Conservation (phyloP, 208 protist genomes). For the Leptomonas seymouri region DNA sequence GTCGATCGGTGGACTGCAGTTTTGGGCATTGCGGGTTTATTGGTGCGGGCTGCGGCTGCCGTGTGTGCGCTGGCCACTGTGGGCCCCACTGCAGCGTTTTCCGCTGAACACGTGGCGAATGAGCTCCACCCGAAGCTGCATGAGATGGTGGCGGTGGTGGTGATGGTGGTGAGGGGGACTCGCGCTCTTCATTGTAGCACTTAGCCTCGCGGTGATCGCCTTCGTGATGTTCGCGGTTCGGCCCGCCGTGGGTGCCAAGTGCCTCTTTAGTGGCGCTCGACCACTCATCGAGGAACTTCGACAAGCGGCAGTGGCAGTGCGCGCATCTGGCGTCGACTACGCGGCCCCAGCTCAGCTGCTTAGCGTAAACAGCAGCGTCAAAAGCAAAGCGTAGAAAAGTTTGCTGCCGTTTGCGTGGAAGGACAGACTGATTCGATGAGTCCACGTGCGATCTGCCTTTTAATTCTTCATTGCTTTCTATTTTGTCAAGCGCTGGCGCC, state of each 20-base stretch:
- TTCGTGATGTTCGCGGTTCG: neutral
- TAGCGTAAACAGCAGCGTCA: neutral
- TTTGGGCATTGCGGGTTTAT: conserved; percentile 16
- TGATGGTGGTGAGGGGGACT: neutral
- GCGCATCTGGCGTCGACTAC: conserved; percentile 10
- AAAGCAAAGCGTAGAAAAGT: no score
- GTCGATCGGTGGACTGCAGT: conserved; percentile 4
- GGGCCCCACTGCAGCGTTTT: conserved; percentile 4
- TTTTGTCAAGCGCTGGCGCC: no score
- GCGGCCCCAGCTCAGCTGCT: conserved; percentile 8
- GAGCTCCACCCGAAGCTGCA: neutral
- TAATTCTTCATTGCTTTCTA: no score
- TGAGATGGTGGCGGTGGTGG: no score
- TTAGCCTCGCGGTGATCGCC: neutral
- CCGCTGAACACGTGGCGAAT: neutral
- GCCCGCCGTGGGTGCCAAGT: neutral
- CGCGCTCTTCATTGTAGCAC: conserved; percentile 8
- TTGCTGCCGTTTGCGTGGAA: no score
- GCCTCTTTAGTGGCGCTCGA: conserved; percentile 7
- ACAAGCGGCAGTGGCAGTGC: neutral
- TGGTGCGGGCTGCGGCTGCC: conserved; percentile 13
- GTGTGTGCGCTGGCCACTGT: conserved; percentile 12
- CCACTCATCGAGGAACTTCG: neutral
- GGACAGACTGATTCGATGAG: no score
- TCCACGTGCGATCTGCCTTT: no score